Evolutionary conservation across 1,139 yeast species (phyloP).

Genomic region (Yamadazyma friedrichii): DNA sequence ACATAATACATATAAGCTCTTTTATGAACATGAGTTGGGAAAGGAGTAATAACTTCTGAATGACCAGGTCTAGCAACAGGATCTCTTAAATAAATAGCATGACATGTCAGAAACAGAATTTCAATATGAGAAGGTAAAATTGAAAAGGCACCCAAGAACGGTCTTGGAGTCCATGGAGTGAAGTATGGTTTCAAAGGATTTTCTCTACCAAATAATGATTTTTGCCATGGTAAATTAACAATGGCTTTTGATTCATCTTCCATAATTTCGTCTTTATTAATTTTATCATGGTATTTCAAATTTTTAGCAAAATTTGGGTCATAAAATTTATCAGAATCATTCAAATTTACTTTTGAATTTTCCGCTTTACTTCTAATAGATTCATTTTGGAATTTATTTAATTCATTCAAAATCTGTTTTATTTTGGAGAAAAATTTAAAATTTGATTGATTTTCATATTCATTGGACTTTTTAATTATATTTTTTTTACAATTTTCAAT

Average conservation of each 20-base stretch:
- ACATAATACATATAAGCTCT: conserved; percentile 95
- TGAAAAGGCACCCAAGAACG: conserved; percentile 89
- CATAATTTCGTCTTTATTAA: conserved; percentile 51
- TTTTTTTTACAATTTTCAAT: conserved; percentile 20
- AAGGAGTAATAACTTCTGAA: conserved; percentile 93
- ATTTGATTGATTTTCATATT: conserved; percentile 32
- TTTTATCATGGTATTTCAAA: conserved; percentile 45
- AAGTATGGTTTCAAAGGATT: conserved; percentile 79
- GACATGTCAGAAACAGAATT: conserved; percentile 85
- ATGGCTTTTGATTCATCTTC: conserved; percentile 55
- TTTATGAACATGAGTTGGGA: conserved; percentile 79
- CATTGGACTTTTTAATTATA: conserved; percentile 37
- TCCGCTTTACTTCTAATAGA: conserved; percentile 42
- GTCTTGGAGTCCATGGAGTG: conserved; percentile 97
- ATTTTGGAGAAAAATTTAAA: conserved; percentile 44
- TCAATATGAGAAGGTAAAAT: conserved; percentile 90
- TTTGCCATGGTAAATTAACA: conserved; percentile 72
- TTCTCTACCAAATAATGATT: conserved; percentile 72
- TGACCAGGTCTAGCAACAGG: conserved; percentile 98
- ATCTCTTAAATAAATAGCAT: conserved; percentile 91
- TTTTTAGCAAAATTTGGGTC: conserved; percentile 57
- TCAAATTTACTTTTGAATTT: conserved; percentile 23
- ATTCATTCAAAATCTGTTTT: conserved; percentile 54
- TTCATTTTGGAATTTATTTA: conserved; percentile 51
- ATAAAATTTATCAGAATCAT: conserved; percentile 30